Conservation (phyloP, 371 early-diverging fungal species). For the Mortierella sp. region DNA sequence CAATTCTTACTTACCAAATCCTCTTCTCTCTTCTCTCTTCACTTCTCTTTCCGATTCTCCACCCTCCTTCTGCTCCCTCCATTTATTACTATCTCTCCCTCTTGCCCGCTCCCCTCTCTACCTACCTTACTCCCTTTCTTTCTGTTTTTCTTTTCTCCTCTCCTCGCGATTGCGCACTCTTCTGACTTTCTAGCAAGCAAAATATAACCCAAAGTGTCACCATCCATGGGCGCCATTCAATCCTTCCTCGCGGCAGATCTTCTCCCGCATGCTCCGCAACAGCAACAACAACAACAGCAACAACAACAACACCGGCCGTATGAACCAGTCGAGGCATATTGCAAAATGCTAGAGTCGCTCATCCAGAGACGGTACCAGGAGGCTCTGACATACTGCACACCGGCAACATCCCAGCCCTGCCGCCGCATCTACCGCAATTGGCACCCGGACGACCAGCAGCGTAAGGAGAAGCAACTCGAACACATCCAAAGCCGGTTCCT, state of each 20-base stretch:
- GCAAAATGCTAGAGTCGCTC: slow-evolving; percentile 45
- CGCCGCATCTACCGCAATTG: slow-evolving; percentile 57
- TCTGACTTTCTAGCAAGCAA: slow-evolving; percentile 11
- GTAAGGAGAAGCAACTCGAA: slow-evolving; percentile 52
- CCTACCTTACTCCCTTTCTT: not conserved
- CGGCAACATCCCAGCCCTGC: slow-evolving; percentile 56
- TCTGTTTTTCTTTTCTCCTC: not conserved
- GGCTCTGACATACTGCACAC: slow-evolving; percentile 52
- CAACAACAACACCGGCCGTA: slow-evolving; percentile 25
- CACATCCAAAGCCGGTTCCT: slow-evolving; percentile 49
- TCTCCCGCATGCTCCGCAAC: slow-evolving; percentile 24
- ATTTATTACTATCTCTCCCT: not conserved
- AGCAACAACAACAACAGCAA: not conserved
- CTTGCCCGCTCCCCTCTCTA: slow-evolving; percentile 16
- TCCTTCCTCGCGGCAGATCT: slow-evolving; percentile 48
- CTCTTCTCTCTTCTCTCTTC: not conserved
- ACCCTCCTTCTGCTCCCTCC: slow-evolving; percentile 13
- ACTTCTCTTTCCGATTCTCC: not conserved
- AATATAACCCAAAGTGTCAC: slow-evolving; percentile 18
- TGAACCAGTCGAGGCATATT: slow-evolving; percentile 51
- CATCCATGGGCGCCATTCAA: slow-evolving; percentile 55
- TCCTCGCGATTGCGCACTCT: not conserved
- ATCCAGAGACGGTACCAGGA: slow-evolving; percentile 53
- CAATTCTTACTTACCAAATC: slow-evolving; percentile 1
- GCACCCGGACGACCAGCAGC: slow-evolving; percentile 59